Percentiles rank a stretch among this genome's conserved stretches.
These are phyloP conservation scores for Entelexis sorbosivorans DNA, from an alignment of 1,139 yeast species.

Conservation along the genomic window DNA sequence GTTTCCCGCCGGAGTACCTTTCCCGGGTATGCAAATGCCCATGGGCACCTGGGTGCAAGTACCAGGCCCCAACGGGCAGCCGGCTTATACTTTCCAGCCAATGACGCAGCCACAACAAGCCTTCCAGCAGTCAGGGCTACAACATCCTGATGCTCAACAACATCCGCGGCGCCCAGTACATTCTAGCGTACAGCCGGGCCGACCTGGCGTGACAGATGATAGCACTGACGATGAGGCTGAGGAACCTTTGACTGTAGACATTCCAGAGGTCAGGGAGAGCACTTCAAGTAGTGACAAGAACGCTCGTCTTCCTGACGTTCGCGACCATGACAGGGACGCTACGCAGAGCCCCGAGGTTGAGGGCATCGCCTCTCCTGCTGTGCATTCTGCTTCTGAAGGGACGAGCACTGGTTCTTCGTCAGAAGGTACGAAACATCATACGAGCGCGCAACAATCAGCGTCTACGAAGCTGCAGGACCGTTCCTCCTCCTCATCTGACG, in stretches of 20 bases:
- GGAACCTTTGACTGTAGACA: not conserved
- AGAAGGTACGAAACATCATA: too few species aligned
- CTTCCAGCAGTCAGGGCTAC: not conserved
- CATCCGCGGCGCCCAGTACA: not conserved
- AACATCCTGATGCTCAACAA: too few species aligned
- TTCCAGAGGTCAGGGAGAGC: not conserved
- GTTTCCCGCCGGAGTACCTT: not conserved
- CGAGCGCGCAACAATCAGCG: too few species aligned
- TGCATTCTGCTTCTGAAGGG: too few species aligned
- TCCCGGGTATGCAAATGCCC: not conserved
- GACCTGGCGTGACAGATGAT: not conserved
- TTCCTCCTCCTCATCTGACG: too few species aligned
- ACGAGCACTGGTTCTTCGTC: too few species aligned
- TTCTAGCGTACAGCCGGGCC: not conserved
- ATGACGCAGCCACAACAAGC: not conserved
- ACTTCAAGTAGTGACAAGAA: too few species aligned
- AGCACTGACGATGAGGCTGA: not conserved
- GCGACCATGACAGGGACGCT: not conserved
- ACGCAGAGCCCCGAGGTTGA: not conserved
- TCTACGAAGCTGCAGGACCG: too few species aligned
- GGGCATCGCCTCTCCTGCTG: too few species aligned
- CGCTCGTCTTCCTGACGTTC: not conserved
- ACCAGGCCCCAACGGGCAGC: constrained; percentile 1
- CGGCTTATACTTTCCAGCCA: not conserved
- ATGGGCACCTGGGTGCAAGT: constrained; percentile 1